Base-by-base conservation (phyloP, 176 grass and related monocot species). In the Cocos nucifera region DNA sequence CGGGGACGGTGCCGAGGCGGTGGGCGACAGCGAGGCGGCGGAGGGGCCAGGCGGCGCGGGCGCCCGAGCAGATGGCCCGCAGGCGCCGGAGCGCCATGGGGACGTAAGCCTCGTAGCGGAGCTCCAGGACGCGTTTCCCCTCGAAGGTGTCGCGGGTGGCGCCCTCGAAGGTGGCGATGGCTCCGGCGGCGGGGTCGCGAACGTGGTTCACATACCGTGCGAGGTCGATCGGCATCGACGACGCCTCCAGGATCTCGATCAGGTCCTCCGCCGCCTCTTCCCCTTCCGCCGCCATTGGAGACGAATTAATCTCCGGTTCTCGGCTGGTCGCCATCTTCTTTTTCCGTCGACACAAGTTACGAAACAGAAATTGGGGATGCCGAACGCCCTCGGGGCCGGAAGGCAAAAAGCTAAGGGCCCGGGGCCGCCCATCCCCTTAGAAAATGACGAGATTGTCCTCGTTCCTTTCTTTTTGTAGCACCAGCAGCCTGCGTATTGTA, bases 81-180 rank as follows among this genome's bases (percentile, higher is more conserved):
- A 95, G 77, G 0, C 83, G 67, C 24, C 81, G 86, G 16, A 78
- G 67, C 25, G 90, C 90, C 90, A 95, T 95, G 28, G 80, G 59
- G 16, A 61, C 75, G 68, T 95, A 95, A 20, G 91, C 91, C 77
- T 95, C 91, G 77, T 95, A 90, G 0, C 83, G 79, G 63, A 95
- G 83, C 79, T 95, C 91, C 55, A 95, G 74, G 16, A 90, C 91
- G 22, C 83, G 86, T 66, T 77, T 64, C 56, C 86, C 90, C 5
- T 63, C 79, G 80, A 95, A 95, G 83, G 74, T 65, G 86, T 87
- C 83, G 27, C 86, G 83, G 4, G 91, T 90, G 17, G 86, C 90
- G 20, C 91, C 91, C 69, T 95, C 86, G 75, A 95, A 95, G 28
- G 90, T 95, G 6, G 90, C 86, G 77, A 95, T 87, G 66, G 90